Base-by-base conservation (phyloP, 1,284 basidiomycete genomes). In the Cryptococcus wingfieldii region DNA sequence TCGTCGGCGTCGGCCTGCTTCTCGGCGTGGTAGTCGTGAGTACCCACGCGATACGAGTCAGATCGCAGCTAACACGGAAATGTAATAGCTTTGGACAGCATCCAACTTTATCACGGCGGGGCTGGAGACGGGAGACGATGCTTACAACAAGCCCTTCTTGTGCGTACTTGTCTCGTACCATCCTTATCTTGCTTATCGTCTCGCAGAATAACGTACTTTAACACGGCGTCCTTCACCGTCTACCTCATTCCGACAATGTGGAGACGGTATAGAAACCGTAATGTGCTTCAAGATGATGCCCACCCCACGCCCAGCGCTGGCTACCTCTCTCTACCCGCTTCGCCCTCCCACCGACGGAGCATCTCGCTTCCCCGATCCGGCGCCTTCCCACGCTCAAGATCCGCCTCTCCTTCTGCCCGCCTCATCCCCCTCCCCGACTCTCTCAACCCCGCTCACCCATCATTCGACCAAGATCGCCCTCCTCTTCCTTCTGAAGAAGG, bases 211-310 rank as follows among this genome's bases (percentile, higher is more conserved):
- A 77, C 76, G n/a, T 77, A 77, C 50, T 66, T 77, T 58, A 76
- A 75, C 60, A 76, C 76, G 1, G 67, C 90, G 55, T 82, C 88
- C 9, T 98, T 97, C 73, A 79, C 86, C n/a, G 67, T 95, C 18
- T 98, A 98, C 77, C 84, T 98, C 27, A 67, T 97, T 9, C 90
- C 91, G 0, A 80, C 81, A 56, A 47, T 68, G 60, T 62, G 60
- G 65, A 58, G 68, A 50, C 57, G 53, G 25, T 42, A 14, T 45
- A 50, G 13, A 14, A 53, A 38, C 38, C 42, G 38, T 48, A 4
- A 18, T 10, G 23, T 37, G n/a, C 23, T 27, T 7, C 46, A 51
- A 50, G 54, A 55, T 9, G 52, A 53, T 18, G 41, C 50, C 12
- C 49, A 23, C 23, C 23, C 23, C 23, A 23, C 50, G 41, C 57